A percentile compares a stretch with the other conserved stretches of the same genome.
phyloP scores from a whole-genome alignment of 805 yeast genomes.

The Starmera quercuum region DNA sequence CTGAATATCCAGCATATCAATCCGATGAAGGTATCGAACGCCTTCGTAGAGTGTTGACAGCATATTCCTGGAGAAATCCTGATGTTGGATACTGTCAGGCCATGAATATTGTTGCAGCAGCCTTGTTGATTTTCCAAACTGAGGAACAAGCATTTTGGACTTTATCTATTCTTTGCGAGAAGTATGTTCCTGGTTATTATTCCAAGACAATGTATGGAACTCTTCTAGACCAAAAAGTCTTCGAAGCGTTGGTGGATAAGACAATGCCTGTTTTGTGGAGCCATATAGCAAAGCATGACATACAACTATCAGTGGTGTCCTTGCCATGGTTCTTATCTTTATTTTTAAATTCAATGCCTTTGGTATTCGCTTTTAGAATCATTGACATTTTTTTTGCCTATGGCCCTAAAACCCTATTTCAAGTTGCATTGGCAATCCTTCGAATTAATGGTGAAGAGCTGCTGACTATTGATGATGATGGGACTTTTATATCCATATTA shows the following conservation, averaged over 20 bases:
- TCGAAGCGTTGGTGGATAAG: constrained; percentile 81
- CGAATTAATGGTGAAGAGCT: constrained; percentile 83
- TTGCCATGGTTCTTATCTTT: constrained; percentile 94
- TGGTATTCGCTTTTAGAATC: constrained; percentile 86
- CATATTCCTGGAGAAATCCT: constrained; percentile 95
- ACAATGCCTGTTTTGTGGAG: constrained; percentile 86
- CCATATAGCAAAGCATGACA: constrained; percentile 71
- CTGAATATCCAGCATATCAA: constrained; percentile 95
- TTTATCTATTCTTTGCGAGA: constrained; percentile 70
- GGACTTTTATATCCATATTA: constrained; percentile 77
- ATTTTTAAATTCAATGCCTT: constrained; percentile 88
- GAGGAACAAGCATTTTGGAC: constrained; percentile 99
- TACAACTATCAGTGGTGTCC: constrained; percentile 87
- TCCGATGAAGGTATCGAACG: constrained; percentile 76
- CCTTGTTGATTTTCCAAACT: constrained; percentile 72
- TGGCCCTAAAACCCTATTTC: constrained; percentile 86
- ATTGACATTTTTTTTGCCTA: constrained; percentile 84
- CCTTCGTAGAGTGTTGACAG: constrained; percentile 80
- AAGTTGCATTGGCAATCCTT: constrained; percentile 87
- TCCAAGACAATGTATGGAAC: constrained; percentile 98
- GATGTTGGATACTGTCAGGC: constrained; percentile 99
- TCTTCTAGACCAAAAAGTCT: constrained; percentile 84
- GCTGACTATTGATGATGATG: constrained; percentile 80
- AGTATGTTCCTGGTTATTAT: constrained; percentile 89
- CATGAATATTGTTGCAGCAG: constrained; percentile 90